A percentile compares a stretch with the other conserved stretches of the same genome.
Evolutionary conservation across 108 stramenopile species (phyloP).

Genomic region (Nitzschia sp.): DNA sequence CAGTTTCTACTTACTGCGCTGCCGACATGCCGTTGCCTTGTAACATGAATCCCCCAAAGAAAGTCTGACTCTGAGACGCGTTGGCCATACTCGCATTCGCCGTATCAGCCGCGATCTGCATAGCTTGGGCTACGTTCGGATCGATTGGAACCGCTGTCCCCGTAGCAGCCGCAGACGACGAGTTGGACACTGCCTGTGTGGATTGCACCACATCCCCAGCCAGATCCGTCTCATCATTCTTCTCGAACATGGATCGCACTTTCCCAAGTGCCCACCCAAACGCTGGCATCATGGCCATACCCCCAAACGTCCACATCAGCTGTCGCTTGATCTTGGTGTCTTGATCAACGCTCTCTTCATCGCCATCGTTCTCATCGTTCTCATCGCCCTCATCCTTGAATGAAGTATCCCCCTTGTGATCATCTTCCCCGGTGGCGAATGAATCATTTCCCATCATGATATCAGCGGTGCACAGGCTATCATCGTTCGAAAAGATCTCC

Average conservation of each 20-base stretch:
- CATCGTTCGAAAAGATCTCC: slow-evolving; percentile 2
- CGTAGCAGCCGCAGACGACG: neutral
- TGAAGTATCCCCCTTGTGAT: neutral
- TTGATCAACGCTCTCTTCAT: slow-evolving; percentile 8
- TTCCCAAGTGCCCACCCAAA: slow-evolving; percentile 7
- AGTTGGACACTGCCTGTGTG: neutral
- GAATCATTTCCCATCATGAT: slow-evolving; percentile 5
- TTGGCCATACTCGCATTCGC: slow-evolving; percentile 7
- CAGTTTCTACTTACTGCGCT: neutral
- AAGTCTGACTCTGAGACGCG: neutral
- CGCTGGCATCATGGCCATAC: slow-evolving; percentile 1
- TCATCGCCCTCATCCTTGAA: slow-evolving; percentile 6
- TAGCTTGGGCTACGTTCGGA: neutral
- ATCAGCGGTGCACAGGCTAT: neutral
- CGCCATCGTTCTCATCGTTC: neutral
- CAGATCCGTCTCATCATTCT: neutral
- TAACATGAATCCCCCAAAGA: neutral
- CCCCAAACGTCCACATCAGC: neutral
- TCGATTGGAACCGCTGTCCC: neutral
- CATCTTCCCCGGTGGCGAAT: neutral
- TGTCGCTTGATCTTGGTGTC: neutral
- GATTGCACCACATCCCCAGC: neutral
- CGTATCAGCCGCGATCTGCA: neutral
- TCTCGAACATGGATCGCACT: neutral
- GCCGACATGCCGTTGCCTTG: neutral